Evolutionary conservation across 1,284 basidiomycete species (phyloP), one percentile per base, ranked within the genome.

Genomic region (Trametes pubescens): DNA sequence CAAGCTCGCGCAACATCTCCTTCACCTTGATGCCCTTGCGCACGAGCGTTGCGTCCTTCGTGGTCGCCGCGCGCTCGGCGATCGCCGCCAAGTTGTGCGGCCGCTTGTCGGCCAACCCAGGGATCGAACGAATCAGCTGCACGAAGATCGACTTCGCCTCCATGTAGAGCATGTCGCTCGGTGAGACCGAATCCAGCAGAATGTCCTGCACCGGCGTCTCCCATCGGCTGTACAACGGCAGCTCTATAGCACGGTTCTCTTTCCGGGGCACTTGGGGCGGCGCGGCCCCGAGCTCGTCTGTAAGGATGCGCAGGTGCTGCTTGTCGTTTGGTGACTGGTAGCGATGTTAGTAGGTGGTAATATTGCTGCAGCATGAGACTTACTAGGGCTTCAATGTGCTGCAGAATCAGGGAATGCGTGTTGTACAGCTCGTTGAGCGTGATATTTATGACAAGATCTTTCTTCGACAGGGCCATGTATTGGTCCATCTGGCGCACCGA

Each of bases 131-230:
- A 59, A 99, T 89, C 51, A 99, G 88, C 76, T 98, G 95, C 43
- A 99, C 98, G 75, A 99, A 97, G 75, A 99, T 98, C 22, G 97
- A 98, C 82, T 99, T 99, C 67, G 98, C 94, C 78, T 99, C 98
- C 95, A 99, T 99, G 82, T 99, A 99, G 24, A 99, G 86, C 86
- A 99, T 97, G 79, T 99, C 98, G 75, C 93, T 95, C 62, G 96
- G 95, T 24, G 98, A 99, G 44, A 99, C 92, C 47, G 95, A 95
- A 79, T 96, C 96, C 90, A 99, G 97, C 69, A 99, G 87, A 54
- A 99, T 90, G 74, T 99, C 98, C 73, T 99, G 96, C 61, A 99
- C 95, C 2, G 96, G 96, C 21, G 96, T 99, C 81, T 99, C 98
- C 98, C 98, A 99, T 29, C 98, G 94, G 71, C 93, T 96, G 81